These are phyloP conservation scores for Blastocystis hominis DNA, from an alignment of 352 stramenopile species.

Conservation along the genomic window DNA sequence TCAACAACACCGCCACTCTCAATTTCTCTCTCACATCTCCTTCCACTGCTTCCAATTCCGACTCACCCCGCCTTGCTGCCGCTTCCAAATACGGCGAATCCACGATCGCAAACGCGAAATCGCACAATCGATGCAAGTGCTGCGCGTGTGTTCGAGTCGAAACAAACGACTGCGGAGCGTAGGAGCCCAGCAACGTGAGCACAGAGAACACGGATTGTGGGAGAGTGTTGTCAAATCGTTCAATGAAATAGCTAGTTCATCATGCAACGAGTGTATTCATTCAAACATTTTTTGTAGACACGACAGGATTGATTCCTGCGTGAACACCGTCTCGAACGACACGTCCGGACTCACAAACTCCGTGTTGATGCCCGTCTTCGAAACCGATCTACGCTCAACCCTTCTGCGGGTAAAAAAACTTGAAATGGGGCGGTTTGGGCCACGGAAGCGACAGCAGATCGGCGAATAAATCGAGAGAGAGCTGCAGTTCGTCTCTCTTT, in stretches of 20 bases:
- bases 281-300: background rate
- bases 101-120: background rate
- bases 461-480: background rate
- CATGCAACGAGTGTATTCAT: background rate
- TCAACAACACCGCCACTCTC: background rate
- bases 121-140: background rate
- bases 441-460: constrained; percentile 17
- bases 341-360: background rate
- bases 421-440: background rate
- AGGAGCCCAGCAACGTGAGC: constrained; percentile 4
- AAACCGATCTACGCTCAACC: background rate
- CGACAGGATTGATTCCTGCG: background rate
- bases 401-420: background rate
- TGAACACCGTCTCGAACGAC: constrained; percentile 33
- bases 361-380: background rate
- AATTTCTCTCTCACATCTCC: constrained; percentile 13
- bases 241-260: background rate
- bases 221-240: background rate
- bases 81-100: background rate
- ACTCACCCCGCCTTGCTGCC: background rate
- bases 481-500: background rate
- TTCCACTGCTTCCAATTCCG: background rate
- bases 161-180: background rate
- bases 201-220: background rate
- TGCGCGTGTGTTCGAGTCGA: background rate